A percentile compares a stretch with the other conserved stretches of the same genome.
phyloP scores from a whole-genome alignment of 805 yeast species.

The Candida insectorum region DNA sequence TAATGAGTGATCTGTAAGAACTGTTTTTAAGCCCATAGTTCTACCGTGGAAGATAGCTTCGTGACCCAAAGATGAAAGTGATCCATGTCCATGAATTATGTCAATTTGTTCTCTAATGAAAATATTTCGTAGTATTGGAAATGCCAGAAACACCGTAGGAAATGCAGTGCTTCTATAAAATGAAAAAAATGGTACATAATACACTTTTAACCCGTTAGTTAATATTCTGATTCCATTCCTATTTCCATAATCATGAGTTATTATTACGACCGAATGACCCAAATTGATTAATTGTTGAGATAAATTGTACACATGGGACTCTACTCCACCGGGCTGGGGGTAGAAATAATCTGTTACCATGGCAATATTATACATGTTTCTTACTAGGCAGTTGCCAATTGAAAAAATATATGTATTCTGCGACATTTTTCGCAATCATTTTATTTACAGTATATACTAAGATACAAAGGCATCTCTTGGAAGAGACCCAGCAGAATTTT shows the following conservation, averaged over 20 bases:
- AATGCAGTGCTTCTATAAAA: slow-evolving; percentile 81
- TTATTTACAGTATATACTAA: not conserved
- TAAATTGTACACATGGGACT: slow-evolving; percentile 87
- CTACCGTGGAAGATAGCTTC: slow-evolving; percentile 91
- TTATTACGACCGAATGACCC: slow-evolving; percentile 82
- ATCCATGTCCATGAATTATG: slow-evolving; percentile 94
- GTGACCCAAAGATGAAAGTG: slow-evolving; percentile 79
- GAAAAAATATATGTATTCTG: too few species aligned
- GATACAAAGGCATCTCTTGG: slow-evolving; percentile 34
- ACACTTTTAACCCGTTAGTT: slow-evolving; percentile 89
- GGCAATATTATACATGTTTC: slow-evolving; percentile 18
- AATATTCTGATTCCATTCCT: slow-evolving; percentile 79
- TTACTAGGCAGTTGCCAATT: not conserved
- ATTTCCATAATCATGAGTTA: slow-evolving; percentile 85
- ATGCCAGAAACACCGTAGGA: slow-evolving; percentile 85
- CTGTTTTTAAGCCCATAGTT: slow-evolving; percentile 88
- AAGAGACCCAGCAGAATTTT: slow-evolving; percentile 54
- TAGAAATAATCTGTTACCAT: slow-evolving; percentile 97
- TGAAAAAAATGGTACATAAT: slow-evolving; percentile 80
- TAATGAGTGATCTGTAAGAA: slow-evolving; percentile 92
- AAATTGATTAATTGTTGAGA: slow-evolving; percentile 75
- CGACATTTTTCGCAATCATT: too few species aligned
- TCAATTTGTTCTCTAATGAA: slow-evolving; percentile 82
- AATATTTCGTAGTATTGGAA: slow-evolving; percentile 82
- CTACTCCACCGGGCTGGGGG: slow-evolving; percentile 99